These are phyloP conservation scores for Rosa hybrid DNA, from an alignment of 331 rosid species.

Conservation along the genomic window DNA sequence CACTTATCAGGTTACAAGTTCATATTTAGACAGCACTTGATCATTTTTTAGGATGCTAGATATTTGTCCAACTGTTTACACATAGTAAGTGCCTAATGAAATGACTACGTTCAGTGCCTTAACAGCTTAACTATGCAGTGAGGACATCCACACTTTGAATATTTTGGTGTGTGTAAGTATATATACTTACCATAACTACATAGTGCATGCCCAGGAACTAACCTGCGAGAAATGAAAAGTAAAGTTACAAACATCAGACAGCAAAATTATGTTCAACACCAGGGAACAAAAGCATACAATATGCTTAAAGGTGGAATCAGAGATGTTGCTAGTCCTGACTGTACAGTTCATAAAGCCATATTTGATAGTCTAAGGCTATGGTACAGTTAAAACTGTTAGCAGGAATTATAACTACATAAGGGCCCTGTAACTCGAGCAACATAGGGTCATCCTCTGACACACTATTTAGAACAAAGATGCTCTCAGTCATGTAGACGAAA, in stretches of 20 bases:
- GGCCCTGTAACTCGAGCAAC: neutral
- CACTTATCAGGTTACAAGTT: neutral
- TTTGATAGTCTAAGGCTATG: neutral
- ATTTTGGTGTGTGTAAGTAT: neutral
- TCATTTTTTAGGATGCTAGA: neutral
- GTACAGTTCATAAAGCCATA: slow-evolving; percentile 6
- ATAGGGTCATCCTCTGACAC: neutral
- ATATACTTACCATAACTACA: slow-evolving; percentile 71
- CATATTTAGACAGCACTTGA: neutral
- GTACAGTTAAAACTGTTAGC: neutral
- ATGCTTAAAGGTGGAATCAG: slow-evolving; percentile 1
- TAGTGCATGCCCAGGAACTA: slow-evolving; percentile 80
- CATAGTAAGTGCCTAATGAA: neutral
- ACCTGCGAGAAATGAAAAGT: slow-evolving; percentile 53
- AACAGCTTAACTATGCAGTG: neutral
- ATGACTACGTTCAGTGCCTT: neutral
- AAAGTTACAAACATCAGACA: slow-evolving; percentile 22
- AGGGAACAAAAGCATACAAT: slow-evolving; percentile 14
- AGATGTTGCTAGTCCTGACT: neutral
- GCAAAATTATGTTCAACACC: slow-evolving; percentile 21
- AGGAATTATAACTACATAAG: neutral
- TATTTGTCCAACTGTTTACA: neutral
- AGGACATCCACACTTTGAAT: neutral
- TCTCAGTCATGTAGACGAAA: neutral
- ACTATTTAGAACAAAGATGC: neutral